Conservation (phyloP, 2,329 filamentous ascomycete species). For the Chaetomiaceae sp. region DNA sequence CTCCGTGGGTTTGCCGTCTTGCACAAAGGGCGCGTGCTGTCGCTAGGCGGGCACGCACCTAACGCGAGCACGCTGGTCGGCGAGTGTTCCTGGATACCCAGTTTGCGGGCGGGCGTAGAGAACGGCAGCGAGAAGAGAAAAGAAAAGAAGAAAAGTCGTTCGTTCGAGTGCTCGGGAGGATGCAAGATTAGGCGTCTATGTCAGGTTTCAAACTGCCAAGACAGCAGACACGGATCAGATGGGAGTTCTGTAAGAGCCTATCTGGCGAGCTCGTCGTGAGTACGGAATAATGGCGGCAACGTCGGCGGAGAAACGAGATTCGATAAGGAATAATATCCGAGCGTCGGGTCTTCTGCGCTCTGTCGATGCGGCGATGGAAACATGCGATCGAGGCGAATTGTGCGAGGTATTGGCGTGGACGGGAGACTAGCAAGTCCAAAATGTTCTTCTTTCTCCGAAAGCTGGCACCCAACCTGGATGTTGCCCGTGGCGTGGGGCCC, state of each 20-base stretch:
- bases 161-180: not conserved
- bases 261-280: no score
- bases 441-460: not conserved
- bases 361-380: not conserved
- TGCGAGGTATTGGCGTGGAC: not conserved
- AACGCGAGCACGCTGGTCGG: constrained; percentile 19
- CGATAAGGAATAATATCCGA: not conserved
- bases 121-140: not conserved
- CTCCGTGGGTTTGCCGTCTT: constrained; percentile 23
- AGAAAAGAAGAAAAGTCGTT: not conserved
- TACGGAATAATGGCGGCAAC: not conserved
- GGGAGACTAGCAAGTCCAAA: constrained; percentile 5
- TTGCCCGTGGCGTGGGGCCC: not conserved
- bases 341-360: not conserved
- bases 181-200: not conserved
- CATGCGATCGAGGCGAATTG: not conserved
- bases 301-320: not conserved
- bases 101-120: not conserved
- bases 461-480: no score
- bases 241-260: no score
- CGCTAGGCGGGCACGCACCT: constrained; percentile 26
- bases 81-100: not conserved
- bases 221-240: no score
- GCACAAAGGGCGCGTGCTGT: constrained; percentile 21
- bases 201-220: not conserved